phyloP scores from a whole-genome alignment of 805 yeast species.

The Cyberlindnera amylophila region DNA sequence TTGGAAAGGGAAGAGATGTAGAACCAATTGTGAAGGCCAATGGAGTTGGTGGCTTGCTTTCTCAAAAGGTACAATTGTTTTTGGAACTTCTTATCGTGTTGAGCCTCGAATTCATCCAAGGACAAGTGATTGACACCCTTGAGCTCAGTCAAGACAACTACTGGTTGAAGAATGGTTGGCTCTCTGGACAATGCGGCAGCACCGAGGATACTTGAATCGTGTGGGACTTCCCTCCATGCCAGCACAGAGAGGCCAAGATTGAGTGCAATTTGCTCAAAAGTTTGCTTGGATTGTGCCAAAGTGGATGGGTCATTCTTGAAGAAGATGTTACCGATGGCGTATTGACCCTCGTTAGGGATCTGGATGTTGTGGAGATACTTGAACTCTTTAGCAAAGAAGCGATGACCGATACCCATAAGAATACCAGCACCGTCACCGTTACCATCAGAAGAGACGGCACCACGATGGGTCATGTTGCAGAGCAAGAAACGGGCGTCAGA shows the following conservation, averaged over 20 bases:
- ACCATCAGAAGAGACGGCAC: constrained; percentile 95
- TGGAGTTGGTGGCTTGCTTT: constrained; percentile 85
- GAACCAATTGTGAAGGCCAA: constrained; percentile 96
- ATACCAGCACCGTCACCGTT: constrained; percentile 99
- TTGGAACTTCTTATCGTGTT: constrained; percentile 65
- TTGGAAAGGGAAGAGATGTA: constrained; percentile 90
- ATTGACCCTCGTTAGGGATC: constrained; percentile 78
- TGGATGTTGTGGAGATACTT: constrained; percentile 60
- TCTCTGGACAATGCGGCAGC: constrained; percentile 93
- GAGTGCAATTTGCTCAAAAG: constrained; percentile 78
- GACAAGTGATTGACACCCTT: constrained; percentile 36
- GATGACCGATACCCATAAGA: constrained; percentile 87
- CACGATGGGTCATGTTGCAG: constrained; percentile 98
- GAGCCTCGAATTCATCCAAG: constrained; percentile 50
- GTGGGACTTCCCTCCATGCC: constrained; percentile 95
- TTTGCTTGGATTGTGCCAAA: constrained; percentile 62
- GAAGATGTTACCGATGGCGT: constrained; percentile 92
- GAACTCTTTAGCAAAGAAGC: constrained; percentile 81
- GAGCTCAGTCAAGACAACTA: constrained; percentile 64
- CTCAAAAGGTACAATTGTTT: constrained; percentile 81
- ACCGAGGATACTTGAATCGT: constrained; percentile 89
- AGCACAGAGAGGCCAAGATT: constrained; percentile 76
- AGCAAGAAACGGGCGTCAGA: constrained; percentile 83
- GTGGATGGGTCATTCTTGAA: constrained; percentile 80
- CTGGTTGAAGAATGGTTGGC: constrained; percentile 89